These are phyloP conservation scores for Xylaria hypoxylon DNA, from an alignment of 2,329 filamentous ascomycete species.

Conservation along the genomic window DNA sequence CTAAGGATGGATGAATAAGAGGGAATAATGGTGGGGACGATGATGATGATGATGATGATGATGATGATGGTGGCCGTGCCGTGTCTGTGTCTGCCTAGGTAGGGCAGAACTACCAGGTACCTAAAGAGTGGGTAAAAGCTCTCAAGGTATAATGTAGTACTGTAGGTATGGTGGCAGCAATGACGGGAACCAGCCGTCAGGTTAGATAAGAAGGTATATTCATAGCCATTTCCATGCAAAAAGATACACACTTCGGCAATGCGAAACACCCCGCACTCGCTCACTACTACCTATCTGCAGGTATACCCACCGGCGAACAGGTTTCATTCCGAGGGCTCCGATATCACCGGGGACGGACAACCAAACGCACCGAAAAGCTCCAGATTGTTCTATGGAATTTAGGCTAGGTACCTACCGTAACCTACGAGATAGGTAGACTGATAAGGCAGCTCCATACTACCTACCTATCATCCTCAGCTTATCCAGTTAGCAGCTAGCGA, in stretches of 20 bases:
- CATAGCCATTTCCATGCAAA: too few species aligned
- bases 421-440: too few species aligned
- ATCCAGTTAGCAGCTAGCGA: too few species aligned
- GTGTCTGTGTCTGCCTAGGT: background rate
- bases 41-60: background rate
- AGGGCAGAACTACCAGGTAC: too few species aligned
- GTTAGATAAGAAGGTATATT: background rate
- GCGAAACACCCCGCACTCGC: constrained; percentile 13
- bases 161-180: too few species aligned
- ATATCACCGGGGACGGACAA: constrained; percentile 15
- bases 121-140: too few species aligned
- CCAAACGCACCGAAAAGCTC: constrained; percentile 10
- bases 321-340: constrained; percentile 18
- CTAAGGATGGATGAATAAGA: background rate
- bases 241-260: too few species aligned
- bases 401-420: too few species aligned
- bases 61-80: background rate
- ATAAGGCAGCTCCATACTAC: constrained; percentile 6
- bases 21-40: constrained; percentile 2
- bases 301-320: background rate
- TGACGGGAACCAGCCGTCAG: background rate
- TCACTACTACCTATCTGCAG: background rate
- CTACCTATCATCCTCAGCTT: background rate
- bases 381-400: background rate
- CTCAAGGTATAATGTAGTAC: too few species aligned